Conservation (phyloP, 768 basidiomycete genomes). For the Xanthoconium purpureum region DNA sequence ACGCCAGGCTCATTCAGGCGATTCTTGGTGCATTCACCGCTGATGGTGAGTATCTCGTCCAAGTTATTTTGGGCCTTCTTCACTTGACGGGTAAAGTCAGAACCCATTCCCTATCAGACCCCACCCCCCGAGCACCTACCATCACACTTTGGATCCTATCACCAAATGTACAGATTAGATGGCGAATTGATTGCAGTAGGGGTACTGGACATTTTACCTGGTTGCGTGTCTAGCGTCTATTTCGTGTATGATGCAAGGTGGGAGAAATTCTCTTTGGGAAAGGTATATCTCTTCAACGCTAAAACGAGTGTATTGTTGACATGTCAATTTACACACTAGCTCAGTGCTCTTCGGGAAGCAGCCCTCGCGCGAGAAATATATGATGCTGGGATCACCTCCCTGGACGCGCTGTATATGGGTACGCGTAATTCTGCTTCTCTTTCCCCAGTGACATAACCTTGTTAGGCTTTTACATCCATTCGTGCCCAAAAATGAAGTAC, state of each 20-base stretch:
- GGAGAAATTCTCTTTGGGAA: constrained; percentile 72
- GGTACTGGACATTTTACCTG: constrained; percentile 87
- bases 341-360: constrained; percentile 82
- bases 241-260: constrained; percentile 82
- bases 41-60: constrained; percentile 48
- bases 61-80: neutral
- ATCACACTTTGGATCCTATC: constrained; percentile 83
- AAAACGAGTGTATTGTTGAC: neutral
- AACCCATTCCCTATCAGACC: constrained; percentile 57
- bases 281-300: constrained; percentile 41
- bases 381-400: constrained; percentile 57
- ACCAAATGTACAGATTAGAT: constrained; percentile 84
- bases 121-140: constrained; percentile 60
- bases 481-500: constrained; percentile 93
- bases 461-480: constrained; percentile 88
- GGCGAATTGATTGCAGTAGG: constrained; percentile 79
- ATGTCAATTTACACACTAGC: constrained; percentile 36
- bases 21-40: constrained; percentile 79
- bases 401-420: constrained; percentile 89
- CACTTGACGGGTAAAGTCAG: constrained; percentile 38
- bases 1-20: constrained; percentile 52
- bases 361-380: constrained; percentile 74
- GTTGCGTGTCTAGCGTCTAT: constrained; percentile 81
- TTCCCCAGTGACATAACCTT: neutral
- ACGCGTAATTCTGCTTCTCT: constrained; percentile 14